Evolutionary conservation across 805 yeast species (phyloP).

Genomic region (Kodamaea laetipori): DNA sequence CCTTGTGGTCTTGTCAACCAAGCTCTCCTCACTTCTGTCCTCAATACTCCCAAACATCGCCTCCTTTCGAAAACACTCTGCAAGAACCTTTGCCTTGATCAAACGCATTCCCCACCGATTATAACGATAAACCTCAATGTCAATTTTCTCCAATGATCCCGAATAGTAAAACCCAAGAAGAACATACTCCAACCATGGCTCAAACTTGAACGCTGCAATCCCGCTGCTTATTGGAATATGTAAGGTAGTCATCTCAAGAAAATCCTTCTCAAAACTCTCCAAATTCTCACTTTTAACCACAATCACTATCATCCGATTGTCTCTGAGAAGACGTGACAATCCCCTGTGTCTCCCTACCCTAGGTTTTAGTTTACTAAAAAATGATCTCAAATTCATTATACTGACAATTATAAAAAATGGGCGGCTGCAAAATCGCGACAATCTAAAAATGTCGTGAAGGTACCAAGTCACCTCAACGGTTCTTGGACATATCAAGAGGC

Average conservation of each 20-base stretch:
- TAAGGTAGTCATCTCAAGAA: background rate
- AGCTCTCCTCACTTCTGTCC: too few relatives aligned
- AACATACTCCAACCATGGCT: constrained; percentile 4
- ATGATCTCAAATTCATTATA: background rate
- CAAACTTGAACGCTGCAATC: constrained; percentile 4
- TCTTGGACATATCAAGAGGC: too few relatives aligned
- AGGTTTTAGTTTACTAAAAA: constrained; percentile 15
- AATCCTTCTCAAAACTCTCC: background rate
- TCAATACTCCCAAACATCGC: background rate
- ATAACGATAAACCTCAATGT: constrained; percentile 4
- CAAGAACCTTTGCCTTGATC: background rate
- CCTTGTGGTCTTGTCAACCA: too few relatives aligned
- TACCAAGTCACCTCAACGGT: too few relatives aligned
- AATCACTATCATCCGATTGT: background rate
- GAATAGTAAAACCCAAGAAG: background rate
- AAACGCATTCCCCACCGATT: background rate
- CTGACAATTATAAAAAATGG: background rate
- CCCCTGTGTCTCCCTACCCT: background rate
- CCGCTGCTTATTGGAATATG: background rate
- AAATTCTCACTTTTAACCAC: background rate
- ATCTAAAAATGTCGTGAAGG: too few relatives aligned
- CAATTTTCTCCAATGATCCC: background rate
- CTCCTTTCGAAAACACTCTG: background rate
- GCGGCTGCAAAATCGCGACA: constrained; percentile 1
- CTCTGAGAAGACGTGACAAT: background rate